Evolutionary conservation across 192 early-diverging fungal species (phyloP), one percentile per base, ranked within the genome.

Genomic region (Umbelopsis isabellina): DNA sequence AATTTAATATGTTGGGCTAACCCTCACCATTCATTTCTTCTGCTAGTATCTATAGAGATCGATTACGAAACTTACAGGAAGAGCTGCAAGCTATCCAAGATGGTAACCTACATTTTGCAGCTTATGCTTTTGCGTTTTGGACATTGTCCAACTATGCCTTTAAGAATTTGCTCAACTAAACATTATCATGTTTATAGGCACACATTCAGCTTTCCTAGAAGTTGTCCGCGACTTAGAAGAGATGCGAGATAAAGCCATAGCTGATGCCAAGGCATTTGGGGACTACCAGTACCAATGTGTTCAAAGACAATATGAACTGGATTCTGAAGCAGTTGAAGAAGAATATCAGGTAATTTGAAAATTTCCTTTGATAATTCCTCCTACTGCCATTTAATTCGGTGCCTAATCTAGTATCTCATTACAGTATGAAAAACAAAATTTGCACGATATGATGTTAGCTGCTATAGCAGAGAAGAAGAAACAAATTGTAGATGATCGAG

Each of bases 71-170:
- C 20, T 46, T 77, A 41, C 75, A 72, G 45, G 23, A 72, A 61
- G 75, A 77, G 69, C 22, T 77, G 25, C 71, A 73, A 33, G 53
- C 47, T 20, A 78, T 78, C 67, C 76, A 78, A 73, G 44, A 72
- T 27, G 75, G 75, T 72, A 77, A 61, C 30, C 11, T 61, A 55
- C 33, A 2, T 10, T 68, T 21, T 35, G 41, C 46, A 53, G 1
- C 3, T 4, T 10, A 45, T 12, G 46, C 16, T 18, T 35, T 41
- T 23, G n/a, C 8, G 16, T 2, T 16, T 21, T 20, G 51, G 51
- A n/a, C n/a, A n/a, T n/a, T n/a, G n/a, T 25, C 7, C 51, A n/a
- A 27, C 51, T 12, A 53, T 51, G 13, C 10, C 20, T 6, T 21
- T 25, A 2, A 11, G 27, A 35, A 5, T 44, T 30, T 67, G 11